These are phyloP conservation scores for Theobroma grandiflorum DNA, from an alignment of 441 rosid species.

Conservation along the genomic window DNA sequence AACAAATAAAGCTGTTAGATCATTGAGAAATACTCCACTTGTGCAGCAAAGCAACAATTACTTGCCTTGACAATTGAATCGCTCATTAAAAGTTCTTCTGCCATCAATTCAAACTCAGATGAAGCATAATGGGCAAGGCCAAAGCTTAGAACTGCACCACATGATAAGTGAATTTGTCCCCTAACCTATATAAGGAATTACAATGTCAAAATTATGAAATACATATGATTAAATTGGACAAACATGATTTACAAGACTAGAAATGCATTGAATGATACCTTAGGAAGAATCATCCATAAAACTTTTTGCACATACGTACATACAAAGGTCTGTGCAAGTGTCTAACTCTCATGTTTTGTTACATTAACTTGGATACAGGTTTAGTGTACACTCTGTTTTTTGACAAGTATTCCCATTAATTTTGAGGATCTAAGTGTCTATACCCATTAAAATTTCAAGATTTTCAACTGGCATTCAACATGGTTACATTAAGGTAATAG, in stretches of 20 bases:
- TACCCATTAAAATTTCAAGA: not conserved
- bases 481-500: not conserved
- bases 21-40: conserved; percentile 2
- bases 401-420: conserved; percentile 1
- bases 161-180: conserved; percentile 73
- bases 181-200: conserved; percentile 52
- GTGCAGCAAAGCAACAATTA: conserved; percentile 20
- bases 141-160: conserved; percentile 78
- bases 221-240: conserved; percentile 7
- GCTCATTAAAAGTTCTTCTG: conserved; percentile 92
- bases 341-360: conserved; percentile 15
- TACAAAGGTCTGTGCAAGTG: not conserved
- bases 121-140: conserved; percentile 83
- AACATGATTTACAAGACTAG: not conserved
- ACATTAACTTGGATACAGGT: conserved; percentile 18
- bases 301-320: not conserved
- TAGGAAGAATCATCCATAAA: not conserved
- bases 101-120: conserved; percentile 91
- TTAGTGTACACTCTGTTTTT: not conserved
- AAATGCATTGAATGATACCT: not conserved
- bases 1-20: not conserved
- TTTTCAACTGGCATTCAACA: not conserved
- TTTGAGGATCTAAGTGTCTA: not conserved
- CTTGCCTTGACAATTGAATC: conserved; percentile 83
- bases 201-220: conserved; percentile 17